phyloP scores from a whole-genome alignment of 2,329 filamentous ascomycete species.

The Macrophomina pseudophaseolina region DNA sequence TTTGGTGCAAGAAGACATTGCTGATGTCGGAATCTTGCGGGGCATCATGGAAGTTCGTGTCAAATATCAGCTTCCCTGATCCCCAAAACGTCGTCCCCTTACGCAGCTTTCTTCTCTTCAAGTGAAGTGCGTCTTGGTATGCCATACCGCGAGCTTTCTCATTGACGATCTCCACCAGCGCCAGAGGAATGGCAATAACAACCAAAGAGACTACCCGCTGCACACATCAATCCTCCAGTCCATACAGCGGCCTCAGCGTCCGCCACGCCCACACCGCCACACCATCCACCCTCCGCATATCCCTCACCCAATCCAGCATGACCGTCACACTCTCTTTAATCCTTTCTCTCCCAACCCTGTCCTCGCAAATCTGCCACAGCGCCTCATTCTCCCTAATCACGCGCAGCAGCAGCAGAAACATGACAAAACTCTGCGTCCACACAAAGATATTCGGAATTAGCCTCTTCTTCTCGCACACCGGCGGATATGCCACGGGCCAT shows the following conservation, averaged over 20 bases:
- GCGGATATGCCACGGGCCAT: constrained; percentile 65
- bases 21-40: too few species aligned
- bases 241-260: not conserved
- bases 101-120: too few species aligned
- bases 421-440: constrained; percentile 67
- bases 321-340: not conserved
- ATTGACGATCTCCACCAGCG: too few species aligned
- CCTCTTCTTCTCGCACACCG: constrained; percentile 62
- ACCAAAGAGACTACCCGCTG: too few species aligned
- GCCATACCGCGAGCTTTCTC: too few species aligned
- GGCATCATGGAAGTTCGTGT: too few species aligned
- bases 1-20: too few species aligned
- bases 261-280: not conserved
- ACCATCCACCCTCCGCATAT: constrained; percentile 3
- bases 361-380: not conserved
- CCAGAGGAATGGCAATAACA: too few species aligned
- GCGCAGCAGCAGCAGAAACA: constrained; percentile 48
- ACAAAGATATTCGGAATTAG: constrained; percentile 64
- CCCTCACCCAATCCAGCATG: constrained; percentile 10
- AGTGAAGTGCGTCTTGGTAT: too few species aligned
- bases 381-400: not conserved
- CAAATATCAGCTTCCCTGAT: too few species aligned
- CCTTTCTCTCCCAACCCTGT: not conserved
- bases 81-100: too few species aligned
- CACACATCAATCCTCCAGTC: not conserved